Evolutionary conservation across 768 basidiomycete species (phyloP).

Genomic region (Hypsizygus marmoreus): DNA sequence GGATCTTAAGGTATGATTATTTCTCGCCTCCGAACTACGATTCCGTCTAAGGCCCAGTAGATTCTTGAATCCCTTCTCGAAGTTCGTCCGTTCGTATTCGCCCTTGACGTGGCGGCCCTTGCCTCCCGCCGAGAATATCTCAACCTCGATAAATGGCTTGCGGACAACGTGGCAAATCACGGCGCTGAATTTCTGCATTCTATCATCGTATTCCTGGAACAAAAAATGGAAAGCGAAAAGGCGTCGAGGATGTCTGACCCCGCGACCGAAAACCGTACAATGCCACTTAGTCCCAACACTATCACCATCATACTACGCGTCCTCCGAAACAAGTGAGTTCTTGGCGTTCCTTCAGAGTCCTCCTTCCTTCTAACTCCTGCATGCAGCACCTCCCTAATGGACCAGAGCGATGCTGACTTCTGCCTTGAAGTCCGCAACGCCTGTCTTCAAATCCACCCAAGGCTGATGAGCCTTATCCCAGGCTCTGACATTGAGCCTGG

Average conservation of each 20-base stretch:
- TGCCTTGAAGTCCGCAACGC: conserved; percentile 91
- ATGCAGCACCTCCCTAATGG: conserved; percentile 69
- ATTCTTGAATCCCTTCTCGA: conserved; percentile 92
- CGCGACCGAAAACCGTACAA: conserved; percentile 74
- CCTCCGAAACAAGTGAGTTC: conserved; percentile 76
- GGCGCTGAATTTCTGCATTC: conserved; percentile 86
- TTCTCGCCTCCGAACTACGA: background rate
- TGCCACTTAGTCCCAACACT: conserved; percentile 84
- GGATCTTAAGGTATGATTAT: conserved; percentile 83
- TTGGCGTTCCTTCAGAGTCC: background rate
- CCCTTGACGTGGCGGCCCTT: conserved; percentile 91
- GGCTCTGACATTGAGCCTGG: conserved; percentile 89
- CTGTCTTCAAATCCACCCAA: conserved; percentile 93
- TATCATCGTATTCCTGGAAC: conserved; percentile 84
- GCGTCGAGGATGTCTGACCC: conserved; percentile 74
- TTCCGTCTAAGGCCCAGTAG: conserved; percentile 35
- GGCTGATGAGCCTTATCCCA: conserved; percentile 91
- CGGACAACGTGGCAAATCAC: conserved; percentile 80
- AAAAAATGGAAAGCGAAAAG: conserved; percentile 93
- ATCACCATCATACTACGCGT: conserved; percentile 92
- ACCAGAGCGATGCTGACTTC: conserved; percentile 77
- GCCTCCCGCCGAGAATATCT: conserved; percentile 93
- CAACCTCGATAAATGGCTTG: conserved; percentile 96
- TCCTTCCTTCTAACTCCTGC: conserved; percentile 5
- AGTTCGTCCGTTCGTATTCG: conserved; percentile 85